Base-by-base conservation (phyloP, 495 filamentous ascomycete species). In the Pseudomonodictys pantanalensis region DNA sequence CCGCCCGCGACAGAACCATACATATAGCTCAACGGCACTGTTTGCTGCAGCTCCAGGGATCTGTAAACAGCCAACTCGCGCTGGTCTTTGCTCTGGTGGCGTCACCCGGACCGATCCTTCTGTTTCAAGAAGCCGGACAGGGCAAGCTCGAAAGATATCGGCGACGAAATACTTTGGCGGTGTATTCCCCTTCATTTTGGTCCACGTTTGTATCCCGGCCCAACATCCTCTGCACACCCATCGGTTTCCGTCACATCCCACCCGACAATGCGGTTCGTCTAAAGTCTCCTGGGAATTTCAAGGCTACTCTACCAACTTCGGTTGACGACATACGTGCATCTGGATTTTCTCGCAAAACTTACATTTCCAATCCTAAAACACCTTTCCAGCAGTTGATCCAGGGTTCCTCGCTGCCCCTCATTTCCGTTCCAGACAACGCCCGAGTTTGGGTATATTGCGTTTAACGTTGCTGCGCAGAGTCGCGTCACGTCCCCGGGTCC, bases 391-490 rank as follows among this genome's bases (percentile, higher is more conserved):
- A 6, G 5, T 17, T 29, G 15, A 12, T 23, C 5, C 2, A 52
- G 53, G 6, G 24, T 2, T 44, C 52, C 52, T 50, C 18, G 3
- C 5, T 52, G 24, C n/a, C 20, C 15, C n/a, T 15, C 33, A 30
- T 26, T 17, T 49, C 44, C 8, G n/a, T 18, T 35, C 23, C 41
- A 49, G 44, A 55, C 41, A 62, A 47, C 50, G 43, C 46, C 8
- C 26, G 58, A 43, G 43, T 15, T 52, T 12, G 56, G n/a, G 42
- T 52, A 41, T 42, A 56, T 52, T 53, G 60, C 53, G 41, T 53
- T 47, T 20, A 23, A 57, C 45, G 53, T 63, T 63, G 46, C 60
- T 51, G 61, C 55, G 55, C 61, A 53, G 61, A 64, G 47, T 58
- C 48, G 61, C 54, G 54, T 35, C 39, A 52, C 35, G 48, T n/a